These are phyloP conservation scores for Podaxis sp. DNA, from an alignment of 768 basidiomycete genomes.

Conservation along the genomic window DNA sequence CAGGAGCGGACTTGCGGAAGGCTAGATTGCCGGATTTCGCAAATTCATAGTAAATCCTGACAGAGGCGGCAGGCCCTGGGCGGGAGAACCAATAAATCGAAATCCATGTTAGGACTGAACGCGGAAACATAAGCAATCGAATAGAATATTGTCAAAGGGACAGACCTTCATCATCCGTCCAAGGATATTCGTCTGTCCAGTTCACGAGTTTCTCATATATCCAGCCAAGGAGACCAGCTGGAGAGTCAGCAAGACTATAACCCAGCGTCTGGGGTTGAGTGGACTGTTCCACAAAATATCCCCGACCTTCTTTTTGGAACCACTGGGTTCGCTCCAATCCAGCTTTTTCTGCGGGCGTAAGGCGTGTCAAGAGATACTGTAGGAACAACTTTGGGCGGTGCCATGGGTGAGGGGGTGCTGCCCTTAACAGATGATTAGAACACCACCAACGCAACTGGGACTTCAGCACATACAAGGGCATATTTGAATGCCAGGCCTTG, in stretches of 20 bases:
- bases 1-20: conserved; percentile 3
- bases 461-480: conserved; percentile 34
- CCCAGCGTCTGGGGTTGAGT: conserved; percentile 56
- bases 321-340: conserved; percentile 29
- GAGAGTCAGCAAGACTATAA: conserved; percentile 57
- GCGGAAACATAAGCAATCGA: background rate
- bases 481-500: conserved; percentile 56
- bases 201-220: conserved; percentile 49
- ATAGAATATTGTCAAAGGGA: background rate
- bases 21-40: conserved; percentile 19
- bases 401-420: conserved; percentile 22
- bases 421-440: conserved; percentile 13
- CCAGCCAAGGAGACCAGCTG: conserved; percentile 53
- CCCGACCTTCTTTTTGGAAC: conserved; percentile 30
- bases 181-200: conserved; percentile 51
- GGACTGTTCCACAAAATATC: conserved; percentile 40
- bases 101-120: conserved; percentile 55
- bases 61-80: conserved; percentile 55
- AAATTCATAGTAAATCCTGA: conserved; percentile 60
- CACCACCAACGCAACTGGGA: background rate
- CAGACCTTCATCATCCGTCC: conserved; percentile 57
- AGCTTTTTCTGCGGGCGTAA: conserved; percentile 33
- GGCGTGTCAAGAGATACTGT: conserved; percentile 27
- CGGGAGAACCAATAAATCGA: conserved; percentile 61
- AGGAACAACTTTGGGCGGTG: conserved; percentile 26